Percentiles rank a stretch among this genome's conserved stretches.
phyloP scores from a whole-genome alignment of 2,329 filamentous ascomycete genomes.

The Cladophialophora carrionii region DNA sequence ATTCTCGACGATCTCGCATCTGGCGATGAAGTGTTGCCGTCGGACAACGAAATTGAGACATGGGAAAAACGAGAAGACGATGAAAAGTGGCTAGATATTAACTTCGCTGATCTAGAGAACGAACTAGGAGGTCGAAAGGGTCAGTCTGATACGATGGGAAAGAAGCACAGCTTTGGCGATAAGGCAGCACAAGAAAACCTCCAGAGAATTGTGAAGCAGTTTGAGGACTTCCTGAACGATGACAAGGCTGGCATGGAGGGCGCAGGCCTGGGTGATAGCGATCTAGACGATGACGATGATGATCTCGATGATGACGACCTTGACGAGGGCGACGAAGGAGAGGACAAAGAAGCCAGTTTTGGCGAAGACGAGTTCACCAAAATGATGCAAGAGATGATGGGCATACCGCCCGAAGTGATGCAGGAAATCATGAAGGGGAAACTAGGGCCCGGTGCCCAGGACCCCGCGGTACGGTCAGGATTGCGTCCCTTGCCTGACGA shows the following conservation, averaged over 20 bases:
- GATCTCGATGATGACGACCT: constrained; percentile 60
- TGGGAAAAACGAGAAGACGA: constrained; percentile 79
- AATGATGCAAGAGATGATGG: constrained; percentile 95
- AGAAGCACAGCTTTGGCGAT: constrained; percentile 48
- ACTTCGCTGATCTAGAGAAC: constrained; percentile 83
- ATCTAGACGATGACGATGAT: constrained; percentile 53
- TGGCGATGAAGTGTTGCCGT: constrained; percentile 72
- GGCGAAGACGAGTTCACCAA: constrained; percentile 81
- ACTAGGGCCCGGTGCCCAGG: constrained; percentile 34
- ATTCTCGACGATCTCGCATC: constrained; percentile 74
- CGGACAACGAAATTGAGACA: constrained; percentile 68
- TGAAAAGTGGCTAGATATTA: constrained; percentile 89
- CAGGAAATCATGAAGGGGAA: constrained; percentile 38
- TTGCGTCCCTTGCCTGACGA: constrained; percentile 19
- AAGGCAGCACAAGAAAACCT: constrained; percentile 61
- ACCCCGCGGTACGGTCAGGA: constrained; percentile 21
- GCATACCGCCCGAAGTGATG: constrained; percentile 55
- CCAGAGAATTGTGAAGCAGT: constrained; percentile 88
- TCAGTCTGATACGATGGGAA: constrained; percentile 31
- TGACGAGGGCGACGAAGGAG: constrained; percentile 62
- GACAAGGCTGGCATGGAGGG: constrained; percentile 80
- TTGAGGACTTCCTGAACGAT: constrained; percentile 88
- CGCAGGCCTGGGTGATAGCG: constrained; percentile 59
- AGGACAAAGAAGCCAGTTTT: constrained; percentile 76
- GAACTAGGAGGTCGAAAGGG: constrained; percentile 67